A percentile compares a stretch with the other conserved stretches of the same genome.
These are phyloP conservation scores for Pistacia integerrima DNA, from an alignment of 345 rosid genomes.

Conservation along the genomic window DNA sequence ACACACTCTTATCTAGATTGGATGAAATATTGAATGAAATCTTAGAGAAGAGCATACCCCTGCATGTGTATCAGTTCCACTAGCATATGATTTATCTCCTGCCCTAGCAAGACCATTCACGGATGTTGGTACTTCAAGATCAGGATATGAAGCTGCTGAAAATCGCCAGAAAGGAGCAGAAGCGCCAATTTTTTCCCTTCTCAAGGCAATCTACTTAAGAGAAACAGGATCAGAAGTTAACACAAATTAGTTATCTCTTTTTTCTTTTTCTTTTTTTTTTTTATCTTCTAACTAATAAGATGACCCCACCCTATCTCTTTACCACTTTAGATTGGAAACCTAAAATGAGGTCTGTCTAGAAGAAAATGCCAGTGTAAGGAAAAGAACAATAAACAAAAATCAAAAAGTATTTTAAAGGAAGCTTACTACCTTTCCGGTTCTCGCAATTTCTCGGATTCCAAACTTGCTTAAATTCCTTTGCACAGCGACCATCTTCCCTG, in stretches of 20 bases:
- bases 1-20: neutral
- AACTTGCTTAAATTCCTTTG: slow-evolving; percentile 85
- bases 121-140: slow-evolving; percentile 56
- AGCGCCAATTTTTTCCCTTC: slow-evolving; percentile 91
- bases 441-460: slow-evolving; percentile 87
- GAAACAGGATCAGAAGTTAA: slow-evolving; percentile 14
- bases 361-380: neutral
- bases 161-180: slow-evolving; percentile 97
- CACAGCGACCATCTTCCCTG: slow-evolving; percentile 93
- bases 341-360: slow-evolving; percentile 10
- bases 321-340: neutral
- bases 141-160: slow-evolving; percentile 97
- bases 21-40: slow-evolving; percentile 17
- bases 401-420: slow-evolving; percentile 8
- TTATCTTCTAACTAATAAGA: neutral
- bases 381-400: slow-evolving; percentile 8
- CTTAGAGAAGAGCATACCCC: slow-evolving; percentile 55
- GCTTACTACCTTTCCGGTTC: slow-evolving; percentile 63
- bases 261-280: neutral
- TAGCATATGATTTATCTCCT: slow-evolving; percentile 36
- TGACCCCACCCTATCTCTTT: neutral
- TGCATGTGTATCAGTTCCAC: slow-evolving; percentile 42
- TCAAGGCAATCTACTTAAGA: slow-evolving; percentile 72
- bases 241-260: neutral
- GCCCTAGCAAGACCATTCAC: slow-evolving; percentile 45